Conservation (phyloP, 75 land plant species). For the Sequoiadendron giganteum region DNA sequence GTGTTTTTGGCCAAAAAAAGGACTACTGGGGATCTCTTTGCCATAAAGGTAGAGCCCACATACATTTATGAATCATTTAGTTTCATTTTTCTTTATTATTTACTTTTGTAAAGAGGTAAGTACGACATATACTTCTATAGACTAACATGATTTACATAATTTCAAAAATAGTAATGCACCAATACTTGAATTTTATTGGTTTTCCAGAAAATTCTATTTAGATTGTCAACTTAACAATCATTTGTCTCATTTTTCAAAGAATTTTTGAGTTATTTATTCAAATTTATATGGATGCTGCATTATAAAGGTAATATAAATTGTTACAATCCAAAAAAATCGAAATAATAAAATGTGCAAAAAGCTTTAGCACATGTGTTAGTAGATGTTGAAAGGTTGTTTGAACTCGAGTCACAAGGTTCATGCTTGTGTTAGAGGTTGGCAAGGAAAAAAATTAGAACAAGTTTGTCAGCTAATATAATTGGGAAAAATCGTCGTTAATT, state of each 20-base stretch:
- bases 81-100: not conserved
- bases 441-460: too few species aligned
- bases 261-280: not conserved
- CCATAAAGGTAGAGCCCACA: conserved; percentile 77
- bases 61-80: not conserved
- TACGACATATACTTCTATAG: not conserved
- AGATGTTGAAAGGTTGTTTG: not conserved
- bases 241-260: not conserved
- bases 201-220: not conserved
- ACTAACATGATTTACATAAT: not conserved
- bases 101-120: not conserved
- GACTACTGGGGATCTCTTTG: conserved; percentile 98
- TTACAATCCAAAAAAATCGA: not conserved
- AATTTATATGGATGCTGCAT: not conserved
- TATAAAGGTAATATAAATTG: not conserved
- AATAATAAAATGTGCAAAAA: not conserved
- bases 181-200: not conserved
- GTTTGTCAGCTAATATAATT: too few species aligned
- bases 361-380: not conserved
- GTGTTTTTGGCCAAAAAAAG: conserved; percentile 95
- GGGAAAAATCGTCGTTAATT: too few species aligned
- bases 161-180: not conserved
- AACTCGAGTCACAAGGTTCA: too few species aligned
- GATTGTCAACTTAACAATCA: not conserved
- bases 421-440: too few species aligned